phyloP scores from a whole-genome alignment of 2,329 filamentous ascomycete species.

The Tolypocladium tropicale region DNA sequence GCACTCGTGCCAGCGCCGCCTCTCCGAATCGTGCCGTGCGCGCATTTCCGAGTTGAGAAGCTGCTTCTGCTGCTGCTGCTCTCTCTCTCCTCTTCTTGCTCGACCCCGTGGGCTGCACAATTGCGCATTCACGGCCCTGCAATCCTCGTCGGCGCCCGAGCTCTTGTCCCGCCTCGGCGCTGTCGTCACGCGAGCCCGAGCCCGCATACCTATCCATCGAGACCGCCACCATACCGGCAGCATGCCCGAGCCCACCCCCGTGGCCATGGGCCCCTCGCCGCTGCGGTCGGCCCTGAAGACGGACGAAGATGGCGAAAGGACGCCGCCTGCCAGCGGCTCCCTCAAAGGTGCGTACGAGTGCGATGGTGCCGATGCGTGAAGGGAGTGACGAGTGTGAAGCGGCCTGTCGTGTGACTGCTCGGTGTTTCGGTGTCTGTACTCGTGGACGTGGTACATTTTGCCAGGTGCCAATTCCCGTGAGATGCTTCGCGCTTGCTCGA shows the following conservation, averaged over 20 bases:
- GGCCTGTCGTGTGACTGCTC: constrained; percentile 1
- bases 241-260: constrained; percentile 16
- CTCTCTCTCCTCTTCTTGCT: not conserved
- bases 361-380: not conserved
- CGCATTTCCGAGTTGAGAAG: not conserved
- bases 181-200: not conserved
- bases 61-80: not conserved
- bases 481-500: not conserved
- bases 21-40: not conserved
- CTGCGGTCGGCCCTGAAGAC: constrained; percentile 33
- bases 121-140: not conserved
- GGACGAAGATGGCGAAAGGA: constrained; percentile 29
- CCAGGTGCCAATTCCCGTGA: not conserved
- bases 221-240: not conserved
- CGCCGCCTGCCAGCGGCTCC: constrained; percentile 23
- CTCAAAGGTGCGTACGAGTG: constrained; percentile 27
- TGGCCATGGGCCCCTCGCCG: constrained; percentile 14
- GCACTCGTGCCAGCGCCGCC: not conserved
- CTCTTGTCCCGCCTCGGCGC: not conserved
- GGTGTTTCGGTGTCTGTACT: not conserved
- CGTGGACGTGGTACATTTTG: not conserved
- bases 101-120: not conserved
- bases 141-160: not conserved
- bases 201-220: not conserved
- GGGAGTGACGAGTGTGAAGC: not conserved